Evolutionary conservation across 2,329 filamentous ascomycete genomes (phyloP), one percentile per base, ranked within the genome.

Genomic region (Colletotrichum sp.): DNA sequence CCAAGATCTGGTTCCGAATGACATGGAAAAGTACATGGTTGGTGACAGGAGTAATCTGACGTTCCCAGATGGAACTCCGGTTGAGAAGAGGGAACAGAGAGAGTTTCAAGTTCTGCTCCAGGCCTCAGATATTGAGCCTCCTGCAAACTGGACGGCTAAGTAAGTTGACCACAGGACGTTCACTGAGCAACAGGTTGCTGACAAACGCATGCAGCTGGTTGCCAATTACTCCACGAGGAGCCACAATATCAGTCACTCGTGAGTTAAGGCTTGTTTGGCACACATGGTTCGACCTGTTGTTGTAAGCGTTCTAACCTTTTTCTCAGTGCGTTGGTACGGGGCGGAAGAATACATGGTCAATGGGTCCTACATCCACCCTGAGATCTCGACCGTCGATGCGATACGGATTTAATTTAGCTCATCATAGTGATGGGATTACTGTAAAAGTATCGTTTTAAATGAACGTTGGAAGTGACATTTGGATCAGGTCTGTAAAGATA

Each of bases 381-480:
- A 47, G n/a, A 47, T 47, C 4, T 47, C n/a, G 11, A 47, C 11
- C 6, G 21, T 47, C 43, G 11, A 47, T 47, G 43, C n/a, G 0
- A 13, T 47, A 21, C 43, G 43, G 8, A 47, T 3, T 4, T 21
- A 18, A 47, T 12, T 3, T 21, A 9, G 18, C 43, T 18, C 38
- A 1, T 8, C 38, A 6, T 2, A 3, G 1, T n/a, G 0, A 43
- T 2, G 38, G 5, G 8, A 3, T 4, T 1, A 2, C 18, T 11
- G 12, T n/a, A n/a, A 9, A n/a, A n/a, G 5, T 11, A 13, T 2
- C 6, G 6, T 47, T 21, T 3, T 4, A n/a, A 11, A 47, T 47
- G n/a, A 21, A 47, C 24, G 5, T 27, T 27, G 24, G 24, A 27
- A 27, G 3, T 3, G 2, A 21, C 16, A 6, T 47, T 47, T n/a